These are phyloP conservation scores for Rutidosis leptorrhynchoides DNA, from an alignment of 129 eudicot species.

Conservation along the genomic window DNA sequence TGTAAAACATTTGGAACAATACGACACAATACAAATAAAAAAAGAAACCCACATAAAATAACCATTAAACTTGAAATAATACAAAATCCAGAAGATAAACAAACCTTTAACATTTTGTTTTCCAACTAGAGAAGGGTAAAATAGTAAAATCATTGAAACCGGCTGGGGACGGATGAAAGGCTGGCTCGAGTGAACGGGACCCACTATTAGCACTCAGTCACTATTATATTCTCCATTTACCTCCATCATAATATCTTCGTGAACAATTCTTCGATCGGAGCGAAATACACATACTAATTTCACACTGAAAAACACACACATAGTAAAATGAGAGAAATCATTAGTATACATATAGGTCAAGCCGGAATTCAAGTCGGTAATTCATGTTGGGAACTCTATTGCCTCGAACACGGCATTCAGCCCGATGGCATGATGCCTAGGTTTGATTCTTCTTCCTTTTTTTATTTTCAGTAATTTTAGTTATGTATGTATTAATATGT, in stretches of 20 bases:
- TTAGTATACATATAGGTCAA: constrained; percentile 94
- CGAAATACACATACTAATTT: not conserved
- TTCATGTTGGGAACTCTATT: constrained; percentile 94
- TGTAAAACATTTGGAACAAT: too few species aligned
- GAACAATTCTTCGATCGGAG: not conserved
- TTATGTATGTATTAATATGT: not conserved
- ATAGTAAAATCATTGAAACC: constrained; percentile 9
- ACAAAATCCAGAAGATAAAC: not conserved
- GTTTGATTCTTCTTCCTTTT: constrained; percentile 21
- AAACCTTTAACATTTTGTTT: too few species aligned
- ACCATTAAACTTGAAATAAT: too few species aligned
- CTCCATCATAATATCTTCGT: not conserved
- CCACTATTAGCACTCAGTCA: not conserved
- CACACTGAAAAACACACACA: not conserved
- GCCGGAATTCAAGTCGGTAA: constrained; percentile 97
- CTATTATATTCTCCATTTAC: not conserved
- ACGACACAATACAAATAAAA: too few species aligned
- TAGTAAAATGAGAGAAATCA: constrained; percentile 81
- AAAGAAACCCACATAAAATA: too few species aligned
- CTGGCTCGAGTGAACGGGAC: constrained; percentile 31
- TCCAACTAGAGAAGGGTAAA: not conserved
- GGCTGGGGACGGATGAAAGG: constrained; percentile 43
- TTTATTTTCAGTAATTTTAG: not conserved
- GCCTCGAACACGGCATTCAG: constrained; percentile 94
- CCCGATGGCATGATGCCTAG: constrained; percentile 98